Evolutionary conservation across 1,284 basidiomycete genomes (phyloP).

Genomic region (Chondrostereum purpureum): DNA sequence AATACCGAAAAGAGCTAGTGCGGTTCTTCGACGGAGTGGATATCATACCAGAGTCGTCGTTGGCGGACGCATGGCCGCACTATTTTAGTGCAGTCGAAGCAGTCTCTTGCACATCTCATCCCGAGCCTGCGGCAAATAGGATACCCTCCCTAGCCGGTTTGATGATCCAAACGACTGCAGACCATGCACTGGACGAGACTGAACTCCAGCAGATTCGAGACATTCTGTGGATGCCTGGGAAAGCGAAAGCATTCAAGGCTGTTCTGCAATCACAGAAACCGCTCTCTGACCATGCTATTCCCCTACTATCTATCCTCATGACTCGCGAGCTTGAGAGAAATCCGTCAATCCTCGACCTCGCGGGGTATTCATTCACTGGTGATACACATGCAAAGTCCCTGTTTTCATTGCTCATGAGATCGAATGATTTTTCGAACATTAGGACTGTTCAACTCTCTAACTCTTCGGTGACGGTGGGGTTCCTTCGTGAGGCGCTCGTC

Average conservation of each 20-base stretch:
- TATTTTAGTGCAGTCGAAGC: no score
- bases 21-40: not conserved
- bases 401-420: no score
- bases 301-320: slow-evolving; percentile 17
- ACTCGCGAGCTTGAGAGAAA: slow-evolving; percentile 9
- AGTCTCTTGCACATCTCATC: no score
- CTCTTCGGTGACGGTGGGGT: slow-evolving; percentile 4
- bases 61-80: slow-evolving; percentile 24
- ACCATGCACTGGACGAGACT: slow-evolving; percentile 17
- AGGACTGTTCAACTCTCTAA: slow-evolving; percentile 5
- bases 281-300: slow-evolving; percentile 19
- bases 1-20: slow-evolving; percentile 8
- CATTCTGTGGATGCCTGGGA: slow-evolving; percentile 22
- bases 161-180: slow-evolving; percentile 19
- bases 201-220: slow-evolving; percentile 19
- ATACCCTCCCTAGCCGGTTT: slow-evolving; percentile 22
- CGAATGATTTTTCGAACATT: slow-evolving; percentile 22
- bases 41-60: slow-evolving; percentile 17
- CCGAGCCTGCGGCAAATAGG: no score
- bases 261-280: slow-evolving; percentile 15
- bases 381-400: slow-evolving; percentile 13
- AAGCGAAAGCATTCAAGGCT: slow-evolving; percentile 14
- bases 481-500: slow-evolving; percentile 13
- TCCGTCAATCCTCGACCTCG: slow-evolving; percentile 18
- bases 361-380: slow-evolving; percentile 14